Conservation (phyloP, 331 rosid species). For the Malus hybrid region DNA sequence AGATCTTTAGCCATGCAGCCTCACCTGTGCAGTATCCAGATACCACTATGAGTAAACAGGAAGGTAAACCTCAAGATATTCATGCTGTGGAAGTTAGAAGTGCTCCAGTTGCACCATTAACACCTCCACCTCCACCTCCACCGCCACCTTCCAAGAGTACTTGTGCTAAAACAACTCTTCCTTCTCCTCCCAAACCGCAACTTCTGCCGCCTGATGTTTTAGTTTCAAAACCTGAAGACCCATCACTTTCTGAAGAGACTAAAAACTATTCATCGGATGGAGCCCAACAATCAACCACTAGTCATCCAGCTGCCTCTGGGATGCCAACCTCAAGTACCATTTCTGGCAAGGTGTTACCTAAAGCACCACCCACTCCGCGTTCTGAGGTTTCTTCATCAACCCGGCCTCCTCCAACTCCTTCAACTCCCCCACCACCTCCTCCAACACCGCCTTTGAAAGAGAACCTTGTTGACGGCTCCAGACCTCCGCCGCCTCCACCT, state of each 20-base stretch:
- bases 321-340: conserved; percentile 23
- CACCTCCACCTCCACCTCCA: conserved; percentile 33
- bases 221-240: conserved; percentile 15
- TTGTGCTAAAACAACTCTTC: conserved; percentile 18
- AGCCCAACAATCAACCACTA: conserved; percentile 26
- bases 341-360: conserved; percentile 14
- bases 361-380: conserved; percentile 17
- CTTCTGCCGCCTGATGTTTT: conserved; percentile 17
- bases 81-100: conserved; percentile 18
- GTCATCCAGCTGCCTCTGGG: conserved; percentile 17
- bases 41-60: neutral
- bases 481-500: conserved; percentile 41
- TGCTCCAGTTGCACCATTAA: conserved; percentile 33
- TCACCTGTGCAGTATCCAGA: neutral
- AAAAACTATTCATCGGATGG: conserved; percentile 26
- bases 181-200: conserved; percentile 28
- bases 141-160: conserved; percentile 13
- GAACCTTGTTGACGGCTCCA: conserved; percentile 18
- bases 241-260: conserved; percentile 18
- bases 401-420: conserved; percentile 33
- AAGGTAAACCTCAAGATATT: neutral
- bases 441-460: conserved; percentile 49
- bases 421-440: conserved; percentile 37
- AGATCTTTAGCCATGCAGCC: neutral
- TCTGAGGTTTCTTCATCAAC: conserved; percentile 1